These are phyloP conservation scores for Boechera retrofracta DNA, from an alignment of 345 rosid species.

Conservation along the genomic window DNA sequence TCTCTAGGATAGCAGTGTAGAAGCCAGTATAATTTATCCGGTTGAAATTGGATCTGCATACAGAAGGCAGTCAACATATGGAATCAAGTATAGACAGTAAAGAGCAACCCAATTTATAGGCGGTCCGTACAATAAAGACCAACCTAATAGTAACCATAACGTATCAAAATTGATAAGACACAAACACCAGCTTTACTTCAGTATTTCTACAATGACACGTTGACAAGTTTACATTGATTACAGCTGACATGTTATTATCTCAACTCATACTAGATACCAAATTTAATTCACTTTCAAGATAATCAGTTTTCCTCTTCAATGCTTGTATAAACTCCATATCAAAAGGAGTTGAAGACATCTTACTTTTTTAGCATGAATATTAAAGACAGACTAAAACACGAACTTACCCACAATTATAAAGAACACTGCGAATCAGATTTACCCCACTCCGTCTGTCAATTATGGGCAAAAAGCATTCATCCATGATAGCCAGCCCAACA, in stretches of 20 bases:
- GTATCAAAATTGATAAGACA: slow-evolving; percentile 18
- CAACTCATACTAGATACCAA: slow-evolving; percentile 6
- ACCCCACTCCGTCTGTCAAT: slow-evolving; percentile 48
- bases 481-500: slow-evolving; percentile 46
- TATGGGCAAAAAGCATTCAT: slow-evolving; percentile 48
- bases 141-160: background rate
- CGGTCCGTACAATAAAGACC: background rate
- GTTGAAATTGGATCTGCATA: slow-evolving; percentile 46
- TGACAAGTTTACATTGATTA: slow-evolving; percentile 24
- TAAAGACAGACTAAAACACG: slow-evolving; percentile 12
- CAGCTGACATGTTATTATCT: background rate
- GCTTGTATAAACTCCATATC: slow-evolving; percentile 10
- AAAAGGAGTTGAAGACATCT: background rate
- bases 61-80: slow-evolving; percentile 21
- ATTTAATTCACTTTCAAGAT: background rate
- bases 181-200: slow-evolving; percentile 16
- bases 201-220: slow-evolving; percentile 12
- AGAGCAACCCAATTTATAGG: slow-evolving; percentile 6
- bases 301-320: slow-evolving; percentile 27
- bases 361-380: slow-evolving; percentile 2
- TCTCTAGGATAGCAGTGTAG: slow-evolving; percentile 50
- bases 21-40: slow-evolving; percentile 49
- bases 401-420: slow-evolving; percentile 48
- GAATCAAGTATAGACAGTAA: slow-evolving; percentile 20
- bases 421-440: slow-evolving; percentile 44